Evolutionary conservation across 768 basidiomycete species (phyloP).

Genomic region (Lentinus tigrinus): DNA sequence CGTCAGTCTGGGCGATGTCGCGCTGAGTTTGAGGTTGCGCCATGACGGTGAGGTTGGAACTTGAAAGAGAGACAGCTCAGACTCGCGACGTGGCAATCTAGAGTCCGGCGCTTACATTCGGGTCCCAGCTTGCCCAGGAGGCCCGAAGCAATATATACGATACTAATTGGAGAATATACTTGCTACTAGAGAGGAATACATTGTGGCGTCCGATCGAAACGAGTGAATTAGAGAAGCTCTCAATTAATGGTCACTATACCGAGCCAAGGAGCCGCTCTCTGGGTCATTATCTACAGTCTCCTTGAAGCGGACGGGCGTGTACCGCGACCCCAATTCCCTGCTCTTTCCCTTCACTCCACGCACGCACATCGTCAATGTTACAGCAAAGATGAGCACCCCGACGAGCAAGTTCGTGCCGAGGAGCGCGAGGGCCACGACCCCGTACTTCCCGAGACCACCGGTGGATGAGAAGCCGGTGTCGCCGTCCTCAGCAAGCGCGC

Average conservation of each 20-base stretch:
- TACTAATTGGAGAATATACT: no score
- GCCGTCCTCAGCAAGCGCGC: neutral
- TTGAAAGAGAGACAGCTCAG: no score
- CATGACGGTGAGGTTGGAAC: no score
- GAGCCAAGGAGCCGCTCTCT: neutral
- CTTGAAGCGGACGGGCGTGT: conserved; percentile 3
- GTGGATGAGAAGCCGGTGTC: neutral
- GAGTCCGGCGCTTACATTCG: no score
- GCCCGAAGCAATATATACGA: no score
- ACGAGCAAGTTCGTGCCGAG: conserved; percentile 4
- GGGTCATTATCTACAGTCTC: neutral
- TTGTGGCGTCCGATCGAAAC: neutral
- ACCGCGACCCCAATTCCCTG: neutral
- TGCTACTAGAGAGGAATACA: no score
- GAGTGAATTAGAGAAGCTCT: neutral
- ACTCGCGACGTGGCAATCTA: no score
- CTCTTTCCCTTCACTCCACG: conserved; percentile 1
- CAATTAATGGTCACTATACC: neutral
- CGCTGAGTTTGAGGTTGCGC: no score
- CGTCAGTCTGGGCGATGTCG: no score
- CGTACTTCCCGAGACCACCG: neutral
- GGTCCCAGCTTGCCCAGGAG: no score
- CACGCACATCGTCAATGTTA: neutral
- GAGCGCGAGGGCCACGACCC: neutral
- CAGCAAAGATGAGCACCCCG: neutral